Evolutionary conservation across 2,329 filamentous ascomycete genomes (phyloP), one percentile per base, ranked within the genome.

Genomic region (Pseudomassariella vexata): DNA sequence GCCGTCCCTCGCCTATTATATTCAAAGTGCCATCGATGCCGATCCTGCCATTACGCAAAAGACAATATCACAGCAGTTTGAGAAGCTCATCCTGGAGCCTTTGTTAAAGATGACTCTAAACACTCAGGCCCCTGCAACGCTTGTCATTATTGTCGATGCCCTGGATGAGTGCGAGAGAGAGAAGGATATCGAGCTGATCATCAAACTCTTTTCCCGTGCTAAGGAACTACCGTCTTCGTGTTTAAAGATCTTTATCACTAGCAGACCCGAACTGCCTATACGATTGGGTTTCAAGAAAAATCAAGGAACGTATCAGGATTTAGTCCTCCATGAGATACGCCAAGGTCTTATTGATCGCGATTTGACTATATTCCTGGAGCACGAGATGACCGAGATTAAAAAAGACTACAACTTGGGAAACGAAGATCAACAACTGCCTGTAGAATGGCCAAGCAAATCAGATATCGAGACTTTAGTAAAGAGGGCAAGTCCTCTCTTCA

Each of bases 71-170:
- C 41, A 57, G n/a, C 62, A 68, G 36, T 67, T 64, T 35, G 45
- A 62, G 1, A 53, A 56, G 30, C 57, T 70, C 1, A 44, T 67
- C 14, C 26, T 60, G 0, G 18, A 55, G 5, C 63, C 63, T 2
- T 37, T 67, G 1, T 25, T 19, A 11, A 39, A 32, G 0, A 24
- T 35, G 27, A 5, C 18, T n/a, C 3, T 10, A 4, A 20, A 27
- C 21, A 15, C 32, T 2, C 6, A 6, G 2, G 17, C 12, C 3
- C 5, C 6, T 25, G 4, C 14, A n/a, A 9, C 8, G 7, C 4
- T 39, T 12, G 9, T 40, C 9, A 26, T 59, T 6, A 45, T 64
- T 3, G 44, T 64, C 11, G 43, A 46, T 38, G 56, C 55, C 17
- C 38, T 60, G 5, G 53, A 59, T 35, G 55, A 58, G 35, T 59